phyloP scores from a whole-genome alignment of 2,329 filamentous ascomycete genomes.

The Trichoderma breve region DNA sequence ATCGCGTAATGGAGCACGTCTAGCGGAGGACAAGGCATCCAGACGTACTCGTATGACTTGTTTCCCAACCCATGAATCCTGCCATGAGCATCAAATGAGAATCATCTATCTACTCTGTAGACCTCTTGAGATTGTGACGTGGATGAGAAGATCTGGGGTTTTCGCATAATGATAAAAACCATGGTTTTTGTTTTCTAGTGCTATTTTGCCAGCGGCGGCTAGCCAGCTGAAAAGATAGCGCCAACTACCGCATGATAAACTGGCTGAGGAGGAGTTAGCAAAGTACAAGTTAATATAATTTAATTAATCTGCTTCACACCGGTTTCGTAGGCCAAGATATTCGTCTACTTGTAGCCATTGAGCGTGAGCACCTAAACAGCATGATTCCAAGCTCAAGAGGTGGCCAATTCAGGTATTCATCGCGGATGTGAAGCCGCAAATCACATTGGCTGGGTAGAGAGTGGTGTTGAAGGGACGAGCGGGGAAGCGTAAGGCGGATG shows the following conservation, averaged over 20 bases:
- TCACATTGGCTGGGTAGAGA: not conserved
- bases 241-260: not conserved
- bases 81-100: not conserved
- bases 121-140: not conserved
- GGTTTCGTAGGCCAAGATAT: too few species aligned
- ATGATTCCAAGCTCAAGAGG: not conserved
- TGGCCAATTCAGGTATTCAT: not conserved
- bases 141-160: not conserved
- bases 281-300: not conserved
- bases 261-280: not conserved
- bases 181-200: not conserved
- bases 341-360: not conserved
- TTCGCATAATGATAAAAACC: not conserved
- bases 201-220: not conserved
- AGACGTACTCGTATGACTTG: not conserved
- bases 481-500: constrained; percentile 13
- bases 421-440: not conserved
- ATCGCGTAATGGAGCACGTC: not conserved
- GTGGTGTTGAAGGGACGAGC: not conserved
- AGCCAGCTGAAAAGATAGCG: not conserved
- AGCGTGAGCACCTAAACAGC: too few species aligned
- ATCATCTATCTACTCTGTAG: not conserved
- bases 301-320: not conserved
- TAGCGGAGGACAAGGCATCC: not conserved
- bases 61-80: not conserved